Conservation (phyloP, 1,139 yeast species). For the Taiozyma sp. region DNA sequence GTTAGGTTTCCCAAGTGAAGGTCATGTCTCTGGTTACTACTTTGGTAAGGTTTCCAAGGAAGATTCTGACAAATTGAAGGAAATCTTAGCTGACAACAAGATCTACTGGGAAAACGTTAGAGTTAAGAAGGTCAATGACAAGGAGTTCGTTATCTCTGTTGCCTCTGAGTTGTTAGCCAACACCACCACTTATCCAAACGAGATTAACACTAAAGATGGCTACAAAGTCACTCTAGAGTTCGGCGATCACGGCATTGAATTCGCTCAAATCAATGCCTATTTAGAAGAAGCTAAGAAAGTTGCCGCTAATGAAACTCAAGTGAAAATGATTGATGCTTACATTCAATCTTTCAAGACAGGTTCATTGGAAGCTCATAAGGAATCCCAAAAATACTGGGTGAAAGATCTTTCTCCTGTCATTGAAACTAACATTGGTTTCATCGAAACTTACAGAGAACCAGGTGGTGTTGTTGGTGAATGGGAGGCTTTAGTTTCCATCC, state of each 20-base stretch:
- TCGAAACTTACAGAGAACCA: conserved; percentile 90
- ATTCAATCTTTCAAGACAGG: conserved; percentile 74
- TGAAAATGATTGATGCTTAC: conserved; percentile 58
- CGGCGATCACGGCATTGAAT: conserved; percentile 75
- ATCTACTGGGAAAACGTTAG: conserved; percentile 85
- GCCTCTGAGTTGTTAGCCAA: conserved; percentile 52
- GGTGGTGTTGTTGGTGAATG: conserved; percentile 91
- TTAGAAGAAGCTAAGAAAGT: conserved; percentile 52
- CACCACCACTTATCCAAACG: conserved; percentile 36
- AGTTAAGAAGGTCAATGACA: conserved; percentile 45
- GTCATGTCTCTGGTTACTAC: conserved; percentile 74
- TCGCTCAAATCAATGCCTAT: conserved; percentile 51
- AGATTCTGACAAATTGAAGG: conserved; percentile 65
- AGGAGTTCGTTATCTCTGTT: conserved; percentile 49
- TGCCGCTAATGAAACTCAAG: conserved; percentile 74
- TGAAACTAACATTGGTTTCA: conserved; percentile 85
- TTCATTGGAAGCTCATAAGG: conserved; percentile 79
- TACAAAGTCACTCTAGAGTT: conserved; percentile 49
- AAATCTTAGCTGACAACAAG: conserved; percentile 54
- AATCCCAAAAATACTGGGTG: conserved; percentile 84
- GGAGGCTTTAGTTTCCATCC: conserved; percentile 94
- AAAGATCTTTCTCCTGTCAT: conserved; percentile 80
- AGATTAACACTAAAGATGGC: conserved; percentile 27
- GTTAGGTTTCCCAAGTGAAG: conserved; percentile 76
- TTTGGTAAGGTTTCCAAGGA: conserved; percentile 44